Evolutionary conservation across 1,284 basidiomycete genomes (phyloP).

Genomic region (Tranzscheliella williamsii): DNA sequence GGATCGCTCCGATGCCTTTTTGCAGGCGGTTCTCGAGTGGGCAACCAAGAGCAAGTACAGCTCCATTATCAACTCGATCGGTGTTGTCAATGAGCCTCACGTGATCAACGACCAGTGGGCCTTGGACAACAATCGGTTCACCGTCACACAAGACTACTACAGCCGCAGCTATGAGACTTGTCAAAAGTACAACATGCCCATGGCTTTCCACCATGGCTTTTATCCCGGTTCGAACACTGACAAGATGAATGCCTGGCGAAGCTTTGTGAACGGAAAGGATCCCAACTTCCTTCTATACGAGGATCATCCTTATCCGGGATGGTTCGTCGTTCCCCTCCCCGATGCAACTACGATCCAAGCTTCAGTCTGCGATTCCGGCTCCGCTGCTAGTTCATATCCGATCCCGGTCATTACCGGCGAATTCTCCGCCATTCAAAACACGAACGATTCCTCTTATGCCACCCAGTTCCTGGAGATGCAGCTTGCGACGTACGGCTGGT

Average conservation of each 20-base stretch:
- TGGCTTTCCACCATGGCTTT: slow-evolving; percentile 56
- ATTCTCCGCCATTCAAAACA: slow-evolving; percentile 43
- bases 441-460: slow-evolving; percentile 17
- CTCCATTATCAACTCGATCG: slow-evolving; percentile 50
- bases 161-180: slow-evolving; percentile 33
- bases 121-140: slow-evolving; percentile 17
- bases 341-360: slow-evolving; percentile 23
- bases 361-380: slow-evolving; percentile 43
- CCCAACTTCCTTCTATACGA: slow-evolving; percentile 53
- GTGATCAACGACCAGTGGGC: slow-evolving; percentile 25
- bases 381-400: slow-evolving; percentile 16
- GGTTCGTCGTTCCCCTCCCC: slow-evolving; percentile 39
- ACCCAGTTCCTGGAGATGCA: slow-evolving; percentile 41
- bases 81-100: slow-evolving; percentile 56
- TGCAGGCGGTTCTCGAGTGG: slow-evolving; percentile 46
- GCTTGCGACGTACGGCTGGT: slow-evolving; percentile 54
- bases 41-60: slow-evolving; percentile 43
- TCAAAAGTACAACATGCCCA: slow-evolving; percentile 34
- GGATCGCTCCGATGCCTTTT: slow-evolving; percentile 38
- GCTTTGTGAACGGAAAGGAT: slow-evolving; percentile 47
- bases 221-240: slow-evolving; percentile 10
- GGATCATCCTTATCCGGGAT: slow-evolving; percentile 57
- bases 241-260: slow-evolving; percentile 38
- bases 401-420: slow-evolving; percentile 52
- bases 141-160: slow-evolving; percentile 39